Conservation (phyloP, 2,329 filamentous ascomycete genomes). For the Ascochyta rabiei region DNA sequence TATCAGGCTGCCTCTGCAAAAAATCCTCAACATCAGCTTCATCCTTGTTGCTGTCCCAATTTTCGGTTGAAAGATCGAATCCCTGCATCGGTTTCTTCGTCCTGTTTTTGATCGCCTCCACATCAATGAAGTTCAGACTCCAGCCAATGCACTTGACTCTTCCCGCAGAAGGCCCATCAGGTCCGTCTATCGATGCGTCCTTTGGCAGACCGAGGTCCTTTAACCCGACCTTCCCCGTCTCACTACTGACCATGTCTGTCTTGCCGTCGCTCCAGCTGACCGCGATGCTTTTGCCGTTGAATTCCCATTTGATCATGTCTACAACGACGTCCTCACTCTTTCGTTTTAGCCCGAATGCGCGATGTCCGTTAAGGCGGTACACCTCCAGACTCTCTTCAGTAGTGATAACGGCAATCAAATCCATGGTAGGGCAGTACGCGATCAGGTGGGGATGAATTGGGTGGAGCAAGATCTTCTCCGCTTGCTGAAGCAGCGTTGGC, state of each 20-base stretch:
- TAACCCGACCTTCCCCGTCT: constrained; percentile 81
- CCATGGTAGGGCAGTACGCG: constrained; percentile 81
- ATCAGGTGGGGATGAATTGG: constrained; percentile 64
- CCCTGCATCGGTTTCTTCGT: constrained; percentile 34
- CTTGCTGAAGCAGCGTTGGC: constrained; percentile 44
- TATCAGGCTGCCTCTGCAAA: constrained; percentile 45
- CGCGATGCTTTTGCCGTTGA: constrained; percentile 72
- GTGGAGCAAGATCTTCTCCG: constrained; percentile 51
- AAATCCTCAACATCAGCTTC: constrained; percentile 48
- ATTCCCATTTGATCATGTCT: constrained; percentile 53
- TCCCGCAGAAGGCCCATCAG: not conserved
- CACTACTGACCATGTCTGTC: constrained; percentile 76
- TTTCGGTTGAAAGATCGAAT: constrained; percentile 35
- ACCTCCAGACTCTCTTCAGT: constrained; percentile 73
- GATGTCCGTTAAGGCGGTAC: constrained; percentile 78
- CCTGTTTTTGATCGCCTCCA: constrained; percentile 51
- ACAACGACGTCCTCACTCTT: constrained; percentile 45
- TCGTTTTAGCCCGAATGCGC: constrained; percentile 62
- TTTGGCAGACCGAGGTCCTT: constrained; percentile 50
- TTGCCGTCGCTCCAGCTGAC: constrained; percentile 83
- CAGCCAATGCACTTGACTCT: constrained; percentile 58
- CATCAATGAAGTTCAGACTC: constrained; percentile 62
- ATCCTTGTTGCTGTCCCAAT: constrained; percentile 45
- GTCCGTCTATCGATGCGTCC: not conserved
- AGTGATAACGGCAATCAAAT: constrained; percentile 78